phyloP scores from a whole-genome alignment of 73 alveolate genomes.

The Symbiodinium pilosum region DNA sequence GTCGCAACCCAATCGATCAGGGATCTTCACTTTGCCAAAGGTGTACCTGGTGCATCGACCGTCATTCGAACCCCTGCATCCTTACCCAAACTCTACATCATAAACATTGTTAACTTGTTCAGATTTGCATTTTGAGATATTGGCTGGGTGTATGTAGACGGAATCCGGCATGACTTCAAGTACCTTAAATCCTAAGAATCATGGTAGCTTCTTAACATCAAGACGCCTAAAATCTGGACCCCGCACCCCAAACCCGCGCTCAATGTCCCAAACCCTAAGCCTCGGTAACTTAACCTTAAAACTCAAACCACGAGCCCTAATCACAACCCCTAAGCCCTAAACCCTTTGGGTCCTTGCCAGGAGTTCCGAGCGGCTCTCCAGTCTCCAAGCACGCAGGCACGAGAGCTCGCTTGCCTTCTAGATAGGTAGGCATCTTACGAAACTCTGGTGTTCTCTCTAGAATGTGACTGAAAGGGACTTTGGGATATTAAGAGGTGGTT shows the following conservation, averaged over 20 bases:
- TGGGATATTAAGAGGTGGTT: too few relatives aligned
- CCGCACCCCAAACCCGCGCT: not conserved
- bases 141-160: not conserved
- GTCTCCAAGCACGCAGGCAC: constrained; percentile 53
- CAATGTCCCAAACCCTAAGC: not conserved
- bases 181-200: too few relatives aligned
- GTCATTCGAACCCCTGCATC: not conserved
- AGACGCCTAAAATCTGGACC: not conserved
- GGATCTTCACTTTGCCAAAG: too few relatives aligned
- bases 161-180: not conserved
- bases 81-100: too few relatives aligned
- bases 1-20: too few relatives aligned
- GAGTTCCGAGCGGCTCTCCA: constrained; percentile 28
- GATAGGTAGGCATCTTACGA: too few relatives aligned
- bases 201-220: not conserved
- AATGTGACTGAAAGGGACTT: too few relatives aligned
- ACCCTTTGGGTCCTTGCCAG: not conserved
- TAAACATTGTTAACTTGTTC: too few relatives aligned
- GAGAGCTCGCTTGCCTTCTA: too few relatives aligned
- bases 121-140: too few relatives aligned
- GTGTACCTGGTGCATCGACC: too few relatives aligned
- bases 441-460: too few relatives aligned
- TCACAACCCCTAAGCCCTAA: not conserved
- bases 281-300: not conserved
- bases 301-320: not conserved